Percentiles rank a stretch among this genome's conserved stretches.
Conservation (phyloP, 306 rosid species). For the Vigna hirtella region DNA sequence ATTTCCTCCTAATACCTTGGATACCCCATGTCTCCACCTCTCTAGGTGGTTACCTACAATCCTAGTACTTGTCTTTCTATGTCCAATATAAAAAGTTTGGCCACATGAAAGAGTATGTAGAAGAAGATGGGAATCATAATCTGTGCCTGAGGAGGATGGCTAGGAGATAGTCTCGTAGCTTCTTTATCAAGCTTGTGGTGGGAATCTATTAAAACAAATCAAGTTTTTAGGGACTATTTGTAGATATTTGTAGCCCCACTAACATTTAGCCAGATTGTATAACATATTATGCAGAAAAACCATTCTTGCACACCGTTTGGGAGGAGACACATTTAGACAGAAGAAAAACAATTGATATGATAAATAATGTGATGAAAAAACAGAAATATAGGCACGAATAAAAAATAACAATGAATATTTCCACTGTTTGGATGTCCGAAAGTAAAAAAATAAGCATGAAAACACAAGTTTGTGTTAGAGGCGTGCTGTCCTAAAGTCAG, state of each 20-base stretch:
- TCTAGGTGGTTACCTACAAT: neutral
- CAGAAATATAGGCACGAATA: neutral
- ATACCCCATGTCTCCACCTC: neutral
- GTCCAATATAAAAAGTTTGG: slow-evolving; percentile 11
- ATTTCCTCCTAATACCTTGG: slow-evolving; percentile 41
- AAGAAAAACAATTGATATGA: neutral
- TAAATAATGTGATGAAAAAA: neutral
- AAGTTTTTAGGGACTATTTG: neutral
- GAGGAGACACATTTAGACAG: no score
- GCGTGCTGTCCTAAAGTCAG: neutral
- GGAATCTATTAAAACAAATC: neutral
- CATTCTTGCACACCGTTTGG: neutral
- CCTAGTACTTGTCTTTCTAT: slow-evolving; percentile 72
- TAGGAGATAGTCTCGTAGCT: neutral
- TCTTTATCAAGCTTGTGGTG: neutral
- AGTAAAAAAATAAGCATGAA: neutral
- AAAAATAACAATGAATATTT: neutral
- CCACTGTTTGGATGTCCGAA: no score
- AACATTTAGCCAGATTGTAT: neutral
- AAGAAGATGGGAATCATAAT: neutral
- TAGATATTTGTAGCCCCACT: neutral
- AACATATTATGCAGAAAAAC: neutral
- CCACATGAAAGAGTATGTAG: neutral
- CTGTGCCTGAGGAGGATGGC: neutral
- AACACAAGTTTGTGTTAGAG: slow-evolving; percentile 15